Conservation (phyloP, 2,329 filamentous ascomycete species). For the Chaetomium strumarium region DNA sequence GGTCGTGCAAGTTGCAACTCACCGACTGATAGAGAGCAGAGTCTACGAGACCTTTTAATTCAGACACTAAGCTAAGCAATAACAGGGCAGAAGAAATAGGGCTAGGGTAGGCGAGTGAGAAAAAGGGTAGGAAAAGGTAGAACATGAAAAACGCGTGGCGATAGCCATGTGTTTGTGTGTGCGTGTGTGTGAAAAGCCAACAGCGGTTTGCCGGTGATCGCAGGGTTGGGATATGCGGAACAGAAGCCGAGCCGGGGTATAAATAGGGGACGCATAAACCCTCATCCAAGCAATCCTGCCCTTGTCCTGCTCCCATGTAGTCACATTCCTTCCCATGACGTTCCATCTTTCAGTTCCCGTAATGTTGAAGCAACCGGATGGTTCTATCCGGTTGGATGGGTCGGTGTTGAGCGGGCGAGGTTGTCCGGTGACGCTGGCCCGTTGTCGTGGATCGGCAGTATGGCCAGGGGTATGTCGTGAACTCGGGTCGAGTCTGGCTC, state of each 20-base stretch:
- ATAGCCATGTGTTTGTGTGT: not conserved
- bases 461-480: not conserved
- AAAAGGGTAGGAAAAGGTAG: not conserved
- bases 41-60: conserved; percentile 18
- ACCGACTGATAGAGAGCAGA: not conserved
- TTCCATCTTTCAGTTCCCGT: not conserved
- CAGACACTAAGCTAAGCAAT: conserved; percentile 21
- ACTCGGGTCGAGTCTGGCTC: not conserved
- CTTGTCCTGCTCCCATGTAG: not conserved
- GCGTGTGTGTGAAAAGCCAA: not conserved
- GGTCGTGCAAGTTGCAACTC: not conserved
- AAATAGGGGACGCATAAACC: conserved; percentile 1
- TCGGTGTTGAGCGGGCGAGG: not conserved
- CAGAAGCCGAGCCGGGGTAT: not conserved
- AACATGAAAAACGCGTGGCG: not conserved
- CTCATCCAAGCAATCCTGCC: conserved; percentile 10
- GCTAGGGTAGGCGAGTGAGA: not conserved
- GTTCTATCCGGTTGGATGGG: not conserved
- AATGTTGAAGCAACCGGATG: not conserved
- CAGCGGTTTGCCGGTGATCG: conserved; percentile 1
- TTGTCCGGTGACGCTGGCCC: not conserved
- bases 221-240: conserved; percentile 16
- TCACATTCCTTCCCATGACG: not conserved
- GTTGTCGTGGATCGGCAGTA: not conserved
- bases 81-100: not conserved